Percentiles rank a stretch among this genome's conserved stretches.
Evolutionary conservation across 2,329 filamentous ascomycete genomes (phyloP).

Genomic region (Metarhizium brunneum): DNA sequence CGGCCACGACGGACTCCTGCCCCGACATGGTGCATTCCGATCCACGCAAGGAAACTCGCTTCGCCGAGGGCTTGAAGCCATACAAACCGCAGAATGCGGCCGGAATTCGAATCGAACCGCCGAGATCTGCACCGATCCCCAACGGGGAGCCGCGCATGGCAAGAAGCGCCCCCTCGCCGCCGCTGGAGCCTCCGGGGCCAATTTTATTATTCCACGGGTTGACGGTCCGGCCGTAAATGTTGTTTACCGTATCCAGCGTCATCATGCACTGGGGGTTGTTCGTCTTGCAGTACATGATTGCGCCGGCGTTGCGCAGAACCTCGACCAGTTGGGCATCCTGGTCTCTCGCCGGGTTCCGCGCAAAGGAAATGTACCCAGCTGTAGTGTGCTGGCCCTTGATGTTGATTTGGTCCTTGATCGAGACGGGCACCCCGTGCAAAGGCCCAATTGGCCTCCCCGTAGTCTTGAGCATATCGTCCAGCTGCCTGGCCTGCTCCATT

Average conservation of each 20-base stretch:
- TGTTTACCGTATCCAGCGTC: slow-evolving; percentile 51
- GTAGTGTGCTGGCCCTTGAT: slow-evolving; percentile 6
- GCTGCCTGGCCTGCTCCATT: slow-evolving; percentile 28
- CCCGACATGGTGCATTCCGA: slow-evolving; percentile 20
- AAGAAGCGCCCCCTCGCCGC: slow-evolving; percentile 40
- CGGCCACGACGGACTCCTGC: slow-evolving; percentile 25
- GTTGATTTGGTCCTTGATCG: slow-evolving; percentile 16
- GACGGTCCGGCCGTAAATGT: slow-evolving; percentile 51
- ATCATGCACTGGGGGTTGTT: slow-evolving; percentile 54
- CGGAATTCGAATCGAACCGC: slow-evolving; percentile 29
- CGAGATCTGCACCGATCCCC: slow-evolving; percentile 33
- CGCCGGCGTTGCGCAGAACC: slow-evolving; percentile 6
- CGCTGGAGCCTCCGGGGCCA: slow-evolving; percentile 55
- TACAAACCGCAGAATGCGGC: slow-evolving; percentile 26
- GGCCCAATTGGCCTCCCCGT: slow-evolving; percentile 22
- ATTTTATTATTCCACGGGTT: slow-evolving; percentile 54
- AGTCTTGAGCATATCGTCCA: slow-evolving; percentile 28
- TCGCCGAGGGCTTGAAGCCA: slow-evolving; percentile 24
- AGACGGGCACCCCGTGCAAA: slow-evolving; percentile 52
- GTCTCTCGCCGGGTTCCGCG: slow-evolving; percentile 12
- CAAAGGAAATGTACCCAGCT: slow-evolving; percentile 20
- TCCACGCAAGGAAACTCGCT: slow-evolving; percentile 19
- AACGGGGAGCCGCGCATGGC: slow-evolving; percentile 31
- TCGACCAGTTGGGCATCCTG: slow-evolving; percentile 4
- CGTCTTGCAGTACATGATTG: slow-evolving; percentile 54